Conservation (phyloP, 202 grass and related monocot species). For the Carex arenaria region DNA sequence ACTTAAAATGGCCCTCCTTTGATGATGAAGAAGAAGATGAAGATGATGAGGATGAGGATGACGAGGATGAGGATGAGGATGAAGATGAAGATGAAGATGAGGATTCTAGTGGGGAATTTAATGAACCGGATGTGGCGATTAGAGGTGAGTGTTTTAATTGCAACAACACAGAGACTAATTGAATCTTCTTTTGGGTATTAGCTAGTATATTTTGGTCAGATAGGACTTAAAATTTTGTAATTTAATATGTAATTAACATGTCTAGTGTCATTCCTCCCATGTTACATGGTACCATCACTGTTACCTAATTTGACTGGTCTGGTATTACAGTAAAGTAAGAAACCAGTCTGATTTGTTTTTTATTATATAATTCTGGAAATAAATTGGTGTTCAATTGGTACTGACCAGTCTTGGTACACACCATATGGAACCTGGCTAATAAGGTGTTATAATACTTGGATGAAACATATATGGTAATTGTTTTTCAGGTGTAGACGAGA, state of each 20-base stretch:
- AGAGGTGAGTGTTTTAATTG: slow-evolving; percentile 2
- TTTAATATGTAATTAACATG: neutral
- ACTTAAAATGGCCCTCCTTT: neutral
- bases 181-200: neutral
- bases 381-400: neutral
- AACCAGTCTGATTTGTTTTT: neutral
- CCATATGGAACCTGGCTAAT: neutral
- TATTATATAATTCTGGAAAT: neutral
- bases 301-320: neutral
- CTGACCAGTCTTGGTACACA: neutral
- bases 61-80: neutral
- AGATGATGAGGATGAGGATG: neutral
- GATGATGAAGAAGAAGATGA: neutral
- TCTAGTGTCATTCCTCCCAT: neutral
- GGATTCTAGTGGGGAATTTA: neutral
- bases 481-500: slow-evolving; percentile 10
- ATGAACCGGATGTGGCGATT: slow-evolving; percentile 7
- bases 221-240: neutral
- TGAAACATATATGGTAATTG: neutral
- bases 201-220: neutral
- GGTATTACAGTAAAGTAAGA: neutral
- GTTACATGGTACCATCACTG: neutral
- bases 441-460: neutral
- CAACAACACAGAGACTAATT: neutral
- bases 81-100: neutral